Evolutionary conservation across 495 filamentous ascomycete species (phyloP).

Genomic region (Rhizodiscina lignyota): DNA sequence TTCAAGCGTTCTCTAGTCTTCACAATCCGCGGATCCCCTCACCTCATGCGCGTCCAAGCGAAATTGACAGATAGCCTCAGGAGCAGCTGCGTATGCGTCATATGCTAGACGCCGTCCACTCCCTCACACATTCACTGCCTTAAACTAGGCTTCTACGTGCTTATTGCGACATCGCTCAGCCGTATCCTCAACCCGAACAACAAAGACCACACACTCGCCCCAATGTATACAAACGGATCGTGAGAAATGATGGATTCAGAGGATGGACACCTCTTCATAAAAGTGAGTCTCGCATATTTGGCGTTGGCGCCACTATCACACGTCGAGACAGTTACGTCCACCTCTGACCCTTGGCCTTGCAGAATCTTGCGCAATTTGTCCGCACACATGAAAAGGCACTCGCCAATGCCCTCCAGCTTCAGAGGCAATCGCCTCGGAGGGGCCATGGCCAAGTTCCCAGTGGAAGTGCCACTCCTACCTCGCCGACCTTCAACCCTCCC

Average conservation of each 20-base stretch:
- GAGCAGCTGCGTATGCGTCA: too few relatives aligned
- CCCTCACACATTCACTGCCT: too few relatives aligned
- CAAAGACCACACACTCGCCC: too few relatives aligned
- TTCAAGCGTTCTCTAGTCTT: too few relatives aligned
- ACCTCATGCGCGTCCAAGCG: too few relatives aligned
- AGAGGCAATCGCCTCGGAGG: slow-evolving; percentile 33
- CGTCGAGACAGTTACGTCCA: slow-evolving; percentile 2
- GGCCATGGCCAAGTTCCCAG: slow-evolving; percentile 1
- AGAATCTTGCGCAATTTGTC: slow-evolving; percentile 92
- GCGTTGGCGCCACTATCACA: background rate
- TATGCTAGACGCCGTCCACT: too few relatives aligned
- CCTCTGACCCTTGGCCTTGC: background rate
- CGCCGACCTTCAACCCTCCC: slow-evolving; percentile 36
- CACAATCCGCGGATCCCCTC: too few relatives aligned
- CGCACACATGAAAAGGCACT: slow-evolving; percentile 94
- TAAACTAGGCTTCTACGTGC: too few relatives aligned
- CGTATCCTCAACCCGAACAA: too few relatives aligned
- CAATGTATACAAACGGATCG: too few relatives aligned
- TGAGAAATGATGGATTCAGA: slow-evolving; percentile 14
- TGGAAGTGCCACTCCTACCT: slow-evolving; percentile 3
- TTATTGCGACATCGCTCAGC: too few relatives aligned
- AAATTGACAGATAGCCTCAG: too few relatives aligned
- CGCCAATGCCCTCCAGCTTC: slow-evolving; percentile 83
- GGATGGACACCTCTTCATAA: slow-evolving; percentile 20
- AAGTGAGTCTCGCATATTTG: slow-evolving; percentile 7